Evolutionary conservation across 2,329 filamentous ascomycete species (phyloP).

Genomic region (Nothophoma quercina): DNA sequence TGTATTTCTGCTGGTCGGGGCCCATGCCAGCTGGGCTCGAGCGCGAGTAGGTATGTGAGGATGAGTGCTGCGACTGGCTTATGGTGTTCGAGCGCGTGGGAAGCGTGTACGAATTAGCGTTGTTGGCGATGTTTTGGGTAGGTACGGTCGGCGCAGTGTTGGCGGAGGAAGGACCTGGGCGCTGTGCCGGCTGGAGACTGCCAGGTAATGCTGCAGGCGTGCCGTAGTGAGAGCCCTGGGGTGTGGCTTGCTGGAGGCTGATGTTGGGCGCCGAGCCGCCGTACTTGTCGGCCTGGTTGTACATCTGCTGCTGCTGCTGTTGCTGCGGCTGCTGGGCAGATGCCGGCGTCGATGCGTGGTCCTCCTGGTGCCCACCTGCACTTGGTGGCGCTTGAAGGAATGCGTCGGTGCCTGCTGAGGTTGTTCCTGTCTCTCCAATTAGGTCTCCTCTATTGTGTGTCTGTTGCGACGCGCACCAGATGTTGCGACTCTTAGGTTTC

Average conservation of each 20-base stretch:
- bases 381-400: conserved; percentile 51
- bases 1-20: conserved; percentile 67
- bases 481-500: conserved; percentile 50
- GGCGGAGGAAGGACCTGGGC: conserved; percentile 61
- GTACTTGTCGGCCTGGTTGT: conserved; percentile 60
- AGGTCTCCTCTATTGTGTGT: too few species aligned
- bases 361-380: conserved; percentile 58
- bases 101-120: conserved; percentile 66
- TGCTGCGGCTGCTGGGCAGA: conserved; percentile 22
- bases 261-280: conserved; percentile 60
- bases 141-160: conserved; percentile 67
- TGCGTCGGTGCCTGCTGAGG: conserved; percentile 54
- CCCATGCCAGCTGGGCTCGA: conserved; percentile 77
- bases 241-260: conserved; percentile 66
- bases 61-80: conserved; percentile 58
- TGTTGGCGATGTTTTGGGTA: conserved; percentile 61
- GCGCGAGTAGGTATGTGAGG: conserved; percentile 71
- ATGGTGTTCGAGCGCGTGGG: conserved; percentile 72
- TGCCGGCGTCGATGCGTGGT: conserved; percentile 61
- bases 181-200: conserved; percentile 63
- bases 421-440: conserved; percentile 51
- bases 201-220: conserved; percentile 61
- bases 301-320: conserved; percentile 44
- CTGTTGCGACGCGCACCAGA: too few species aligned
- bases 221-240: conserved; percentile 56